Base-by-base conservation (phyloP, 2,329 filamentous ascomycete species). In the Thyridium curvatum region DNA sequence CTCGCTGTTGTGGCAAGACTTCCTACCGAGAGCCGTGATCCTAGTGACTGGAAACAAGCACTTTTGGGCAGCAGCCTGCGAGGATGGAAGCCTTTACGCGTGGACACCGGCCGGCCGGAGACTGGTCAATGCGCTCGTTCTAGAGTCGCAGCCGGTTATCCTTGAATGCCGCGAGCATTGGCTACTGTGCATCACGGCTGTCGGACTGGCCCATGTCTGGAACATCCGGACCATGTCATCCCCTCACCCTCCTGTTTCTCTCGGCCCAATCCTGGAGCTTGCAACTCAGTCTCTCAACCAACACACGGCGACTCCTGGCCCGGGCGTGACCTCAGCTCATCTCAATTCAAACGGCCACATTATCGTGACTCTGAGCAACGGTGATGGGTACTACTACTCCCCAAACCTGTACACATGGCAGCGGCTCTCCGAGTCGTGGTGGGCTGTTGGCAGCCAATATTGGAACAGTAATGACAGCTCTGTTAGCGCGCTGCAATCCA, bases 401-500 rank as follows among this genome's bases (percentile, higher is more conserved):
- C 77, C 84, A 1, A 73, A 75, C 14, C 86, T 98, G 83, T 91
- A 81, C 60, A 78, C 82, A 8, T 98, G 93, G 93, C 91, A 97
- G 61, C 81, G 90, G 9, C 71, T 98, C n/a, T 94, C 89, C 3
- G 94, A 98, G 58, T 77, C 87, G 2, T 98, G 93, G 93, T 98
- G 93, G 89, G 91, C 91, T 0, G 89, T 97, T 0, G 90, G 90
- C 14, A 94, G 87, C 50, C 93, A 98, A 58, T 98, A 98, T 60
- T 98, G 93, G 94, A 97, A 98, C 61, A 94, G 89, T 1, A 94
- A 89, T 38, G 93, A 96, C 53, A 89, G 88, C 2, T 89, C 89
- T 1, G 80, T 95, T 38, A 82, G 85, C 35, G 86, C 89, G 37
- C 64, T 95, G 30, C 82, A 88, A 47, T 80, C 86, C 3, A 82